Conservation (phyloP, 371 early-diverging fungal genomes). For the Actinomortierella wolfii region DNA sequence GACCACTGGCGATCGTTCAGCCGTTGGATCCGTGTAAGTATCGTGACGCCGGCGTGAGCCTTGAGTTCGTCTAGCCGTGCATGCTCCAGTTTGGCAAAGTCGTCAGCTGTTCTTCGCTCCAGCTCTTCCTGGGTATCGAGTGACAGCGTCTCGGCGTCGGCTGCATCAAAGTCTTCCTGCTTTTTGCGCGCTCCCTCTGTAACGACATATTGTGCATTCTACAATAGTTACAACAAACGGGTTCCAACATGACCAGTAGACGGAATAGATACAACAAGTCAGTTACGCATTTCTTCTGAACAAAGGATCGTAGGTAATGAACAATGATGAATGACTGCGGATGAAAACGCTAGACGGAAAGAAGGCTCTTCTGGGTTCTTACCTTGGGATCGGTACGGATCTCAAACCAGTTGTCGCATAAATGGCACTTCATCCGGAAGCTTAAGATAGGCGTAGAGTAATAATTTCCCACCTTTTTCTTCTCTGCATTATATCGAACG, state of each 20-base stretch:
- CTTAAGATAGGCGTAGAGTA: conserved; percentile 85
- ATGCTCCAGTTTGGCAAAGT: conserved; percentile 77
- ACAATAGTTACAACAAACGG: too few species aligned
- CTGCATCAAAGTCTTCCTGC: conserved; percentile 74
- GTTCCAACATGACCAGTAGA: too few species aligned
- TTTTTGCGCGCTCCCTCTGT: conserved; percentile 79
- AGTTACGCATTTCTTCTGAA: too few species aligned
- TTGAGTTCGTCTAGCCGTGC: conserved; percentile 56
- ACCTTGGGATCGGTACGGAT: conserved; percentile 96
- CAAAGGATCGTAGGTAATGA: too few species aligned
- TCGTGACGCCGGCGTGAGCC: conserved; percentile 54
- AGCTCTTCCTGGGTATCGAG: conserved; percentile 51
- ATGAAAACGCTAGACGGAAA: too few species aligned
- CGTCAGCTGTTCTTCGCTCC: conserved; percentile 61
- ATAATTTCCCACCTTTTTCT: conserved; percentile 90
- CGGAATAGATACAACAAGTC: too few species aligned
- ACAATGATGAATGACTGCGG: too few species aligned
- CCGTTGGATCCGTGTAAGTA: conserved; percentile 64
- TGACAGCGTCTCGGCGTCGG: conserved; percentile 69
- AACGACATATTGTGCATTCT: conserved; percentile 82
- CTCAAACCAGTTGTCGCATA: conserved; percentile 87
- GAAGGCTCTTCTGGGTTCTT: too few species aligned
- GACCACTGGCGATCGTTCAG: conserved; percentile 71
- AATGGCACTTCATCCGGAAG: conserved; percentile 93
- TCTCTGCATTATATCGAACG: conserved; percentile 93